Percentiles rank a stretch among this genome's conserved stretches.
phyloP scores from a whole-genome alignment of 306 rosid species.

The Vigna mungo region DNA sequence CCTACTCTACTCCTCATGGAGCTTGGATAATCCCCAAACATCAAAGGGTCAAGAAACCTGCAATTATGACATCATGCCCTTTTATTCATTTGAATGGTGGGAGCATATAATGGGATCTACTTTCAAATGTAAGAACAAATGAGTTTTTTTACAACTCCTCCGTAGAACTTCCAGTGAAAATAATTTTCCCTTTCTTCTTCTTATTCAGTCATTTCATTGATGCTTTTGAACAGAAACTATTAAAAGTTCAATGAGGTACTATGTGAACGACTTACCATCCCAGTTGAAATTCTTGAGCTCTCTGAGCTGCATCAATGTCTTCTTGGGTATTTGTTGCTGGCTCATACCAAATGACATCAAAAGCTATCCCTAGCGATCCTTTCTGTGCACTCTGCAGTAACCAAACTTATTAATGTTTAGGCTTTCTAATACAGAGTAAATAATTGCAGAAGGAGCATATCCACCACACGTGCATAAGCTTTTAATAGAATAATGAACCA shows the following conservation, averaged over 20 bases:
- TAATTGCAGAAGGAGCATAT: slow-evolving; percentile 1
- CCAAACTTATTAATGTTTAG: not conserved
- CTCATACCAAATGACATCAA: slow-evolving; percentile 86
- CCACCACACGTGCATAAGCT: not conserved
- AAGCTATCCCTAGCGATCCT: slow-evolving; percentile 83
- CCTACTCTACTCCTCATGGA: slow-evolving; percentile 85
- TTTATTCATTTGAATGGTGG: not conserved
- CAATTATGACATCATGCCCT: not conserved
- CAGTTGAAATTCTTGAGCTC: slow-evolving; percentile 97
- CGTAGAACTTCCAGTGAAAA: not conserved
- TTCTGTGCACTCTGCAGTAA: slow-evolving; percentile 57
- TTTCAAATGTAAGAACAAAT: slow-evolving; percentile 7
- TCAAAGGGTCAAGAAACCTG: slow-evolving; percentile 93
- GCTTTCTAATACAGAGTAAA: not conserved
- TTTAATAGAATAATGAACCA: not conserved
- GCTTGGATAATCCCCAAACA: slow-evolving; percentile 87
- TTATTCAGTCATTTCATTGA: slow-evolving; percentile 27
- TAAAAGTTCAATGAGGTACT: slow-evolving; percentile 1
- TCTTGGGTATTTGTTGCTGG: slow-evolving; percentile 68
- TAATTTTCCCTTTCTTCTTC: not conserved
- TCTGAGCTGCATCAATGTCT: slow-evolving; percentile 76
- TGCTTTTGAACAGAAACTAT: not conserved
- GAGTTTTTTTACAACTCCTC: not conserved
- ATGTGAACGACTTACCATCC: slow-evolving; percentile 72
- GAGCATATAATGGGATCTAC: not conserved